phyloP scores from a whole-genome alignment of 805 yeast genomes.

The Candida nanaspora region DNA sequence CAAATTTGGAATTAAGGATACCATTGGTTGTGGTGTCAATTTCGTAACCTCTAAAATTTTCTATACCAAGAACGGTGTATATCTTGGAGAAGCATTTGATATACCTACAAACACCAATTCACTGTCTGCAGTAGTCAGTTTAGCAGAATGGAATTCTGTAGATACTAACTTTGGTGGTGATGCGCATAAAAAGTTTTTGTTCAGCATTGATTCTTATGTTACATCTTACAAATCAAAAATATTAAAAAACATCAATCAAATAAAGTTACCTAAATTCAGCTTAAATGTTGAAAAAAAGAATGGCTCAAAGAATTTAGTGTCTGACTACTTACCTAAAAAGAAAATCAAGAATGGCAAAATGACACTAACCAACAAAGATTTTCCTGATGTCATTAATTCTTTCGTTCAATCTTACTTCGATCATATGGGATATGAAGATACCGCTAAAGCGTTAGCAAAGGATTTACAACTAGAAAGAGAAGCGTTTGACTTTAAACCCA shows the following conservation, averaged over 20 bases:
- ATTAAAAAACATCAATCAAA: slow-evolving; percentile 12
- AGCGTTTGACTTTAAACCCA: slow-evolving; percentile 5
- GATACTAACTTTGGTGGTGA: slow-evolving; percentile 47
- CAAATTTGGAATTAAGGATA: slow-evolving; percentile 49
- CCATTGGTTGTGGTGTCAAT: slow-evolving; percentile 81
- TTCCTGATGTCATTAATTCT: slow-evolving; percentile 22
- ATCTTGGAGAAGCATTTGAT: slow-evolving; percentile 46
- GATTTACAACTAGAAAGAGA: slow-evolving; percentile 32
- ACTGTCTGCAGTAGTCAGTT: slow-evolving; percentile 43
- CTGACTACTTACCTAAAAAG: not conserved
- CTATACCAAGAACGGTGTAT: slow-evolving; percentile 76
- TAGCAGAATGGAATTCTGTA: slow-evolving; percentile 34
- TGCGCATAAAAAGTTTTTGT: slow-evolving; percentile 31
- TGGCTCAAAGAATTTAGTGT: not conserved
- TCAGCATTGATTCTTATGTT: slow-evolving; percentile 42
- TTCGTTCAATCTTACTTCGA: slow-evolving; percentile 42
- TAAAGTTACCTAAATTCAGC: slow-evolving; percentile 6
- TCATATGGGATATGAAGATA: slow-evolving; percentile 52
- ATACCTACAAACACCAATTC: slow-evolving; percentile 24
- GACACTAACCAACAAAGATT: slow-evolving; percentile 11
- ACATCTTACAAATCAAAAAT: slow-evolving; percentile 26
- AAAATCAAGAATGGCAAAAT: not conserved
- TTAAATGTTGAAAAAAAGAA: slow-evolving; percentile 9
- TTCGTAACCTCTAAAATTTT: slow-evolving; percentile 57
- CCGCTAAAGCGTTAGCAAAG: slow-evolving; percentile 41